phyloP scores from a whole-genome alignment of 208 protist species.

The Spongospora subterranea region DNA sequence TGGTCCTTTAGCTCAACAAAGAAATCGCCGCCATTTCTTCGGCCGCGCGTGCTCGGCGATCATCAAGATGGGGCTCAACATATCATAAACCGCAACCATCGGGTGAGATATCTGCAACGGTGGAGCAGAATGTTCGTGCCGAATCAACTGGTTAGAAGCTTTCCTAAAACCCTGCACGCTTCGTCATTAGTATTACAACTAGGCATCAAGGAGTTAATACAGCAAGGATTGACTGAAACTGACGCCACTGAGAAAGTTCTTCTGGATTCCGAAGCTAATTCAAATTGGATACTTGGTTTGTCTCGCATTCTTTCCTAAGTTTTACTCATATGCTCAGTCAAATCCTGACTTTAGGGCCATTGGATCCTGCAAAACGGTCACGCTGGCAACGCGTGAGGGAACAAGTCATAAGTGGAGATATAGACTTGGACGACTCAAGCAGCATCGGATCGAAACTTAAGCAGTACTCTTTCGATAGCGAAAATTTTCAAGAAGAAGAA shows the following conservation, averaged over 20 bases:
- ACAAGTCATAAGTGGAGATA: background rate
- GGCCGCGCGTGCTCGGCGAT: background rate
- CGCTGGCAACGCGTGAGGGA: background rate
- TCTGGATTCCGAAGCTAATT: background rate
- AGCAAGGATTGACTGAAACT: background rate
- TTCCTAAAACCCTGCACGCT: background rate
- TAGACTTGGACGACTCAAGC: background rate
- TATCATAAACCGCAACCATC: background rate
- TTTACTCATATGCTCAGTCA: background rate
- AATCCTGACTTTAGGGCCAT: background rate
- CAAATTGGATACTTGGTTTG: background rate
- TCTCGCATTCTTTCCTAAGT: background rate
- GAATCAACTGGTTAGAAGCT: background rate
- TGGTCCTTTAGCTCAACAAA: background rate
- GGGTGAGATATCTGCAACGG: background rate
- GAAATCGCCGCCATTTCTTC: background rate
- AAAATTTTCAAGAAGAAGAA: background rate
- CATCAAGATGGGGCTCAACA: background rate
- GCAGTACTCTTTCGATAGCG: background rate
- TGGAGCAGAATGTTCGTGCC: background rate
- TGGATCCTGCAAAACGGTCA: constrained; percentile 11
- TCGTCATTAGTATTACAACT: background rate
- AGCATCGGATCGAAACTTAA: background rate
- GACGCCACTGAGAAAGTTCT: background rate
- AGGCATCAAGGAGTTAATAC: constrained; percentile 6